Percentiles rank a stretch among this genome's conserved stretches.
phyloP scores from a whole-genome alignment of 2,329 filamentous ascomycete genomes.

The Nannizziopsis barbatae region DNA sequence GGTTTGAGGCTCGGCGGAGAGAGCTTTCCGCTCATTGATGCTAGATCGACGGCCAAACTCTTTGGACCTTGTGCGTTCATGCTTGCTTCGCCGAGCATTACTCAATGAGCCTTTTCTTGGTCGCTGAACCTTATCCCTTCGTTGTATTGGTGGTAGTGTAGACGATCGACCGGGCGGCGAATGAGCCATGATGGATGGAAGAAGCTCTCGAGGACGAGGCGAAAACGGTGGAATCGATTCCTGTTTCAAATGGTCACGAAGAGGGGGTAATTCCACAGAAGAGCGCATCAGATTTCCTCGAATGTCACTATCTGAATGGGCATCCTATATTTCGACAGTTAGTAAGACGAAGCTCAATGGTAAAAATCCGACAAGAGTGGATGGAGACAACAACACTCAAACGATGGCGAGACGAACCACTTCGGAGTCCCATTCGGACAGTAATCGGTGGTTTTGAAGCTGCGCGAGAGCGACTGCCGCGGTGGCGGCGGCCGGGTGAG shows the following conservation, averaged over 20 bases:
- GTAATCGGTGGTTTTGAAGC: conserved; percentile 66
- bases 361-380: conserved; percentile 17
- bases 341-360: conserved; percentile 9
- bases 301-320: conserved; percentile 59
- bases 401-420: conserved; percentile 44
- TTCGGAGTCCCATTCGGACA: conserved; percentile 68
- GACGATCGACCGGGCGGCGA: conserved; percentile 81
- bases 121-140: conserved; percentile 57
- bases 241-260: conserved; percentile 58
- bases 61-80: conserved; percentile 70
- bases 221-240: conserved; percentile 58
- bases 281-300: conserved; percentile 50
- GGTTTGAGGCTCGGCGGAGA: conserved; percentile 71
- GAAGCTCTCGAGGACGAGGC: conserved; percentile 55
- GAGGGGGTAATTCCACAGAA: conserved; percentile 61
- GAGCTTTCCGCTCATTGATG: conserved; percentile 66
- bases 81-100: conserved; percentile 64
- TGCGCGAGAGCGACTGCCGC: conserved; percentile 81
- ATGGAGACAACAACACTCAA: conserved; percentile 13
- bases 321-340: conserved; percentile 43
- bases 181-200: conserved; percentile 66
- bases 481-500: conserved; percentile 55
- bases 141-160: conserved; percentile 72
- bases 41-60: conserved; percentile 62
- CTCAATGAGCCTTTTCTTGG: conserved; percentile 70